Evolutionary conservation across 1,139 yeast species (phyloP), one percentile per base, ranked within the genome.

Genomic region (Nakaseomyces sp.): DNA sequence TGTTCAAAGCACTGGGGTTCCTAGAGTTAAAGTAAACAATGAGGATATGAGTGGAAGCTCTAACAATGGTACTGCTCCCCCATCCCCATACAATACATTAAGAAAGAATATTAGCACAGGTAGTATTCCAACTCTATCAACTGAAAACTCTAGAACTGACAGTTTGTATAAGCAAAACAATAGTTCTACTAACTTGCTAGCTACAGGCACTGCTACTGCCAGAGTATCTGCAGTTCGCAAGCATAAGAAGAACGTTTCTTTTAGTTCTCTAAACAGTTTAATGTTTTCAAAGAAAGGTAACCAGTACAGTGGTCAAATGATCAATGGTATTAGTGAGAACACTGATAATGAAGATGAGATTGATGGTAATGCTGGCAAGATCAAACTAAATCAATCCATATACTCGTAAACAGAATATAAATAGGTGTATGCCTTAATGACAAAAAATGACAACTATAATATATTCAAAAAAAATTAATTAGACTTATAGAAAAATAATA

Each of bases 211-310:
- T 4, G 29, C 29, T 9, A 43, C 54, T 6, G 32, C 51, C 13
- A 56, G 58, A 40, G 51, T 54, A 5, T 60, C 56, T 36, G 55
- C 58, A 8, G 47, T 55, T 5, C 50, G 63, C 40, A 61, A 56
- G 37, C 67, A 63, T 43, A 60, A 58, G 40, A 61, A 61, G 43
- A 61, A 58, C 32, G 62, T 60, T 2, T 63, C 66, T 0, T 57
- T 62, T 41, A 57, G 61, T 35, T 65, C 69, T 4, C 50, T 60
- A 45, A 72, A 62, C 44, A 65, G 58, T 46, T 50, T 59, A 28
- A 54, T 60, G 55, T 59, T 61, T 41, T 57, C 64, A 2, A 61
- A 60, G 44, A 58, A 59, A 44, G 56, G 48, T 32, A 49, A 49
- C 39, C 10, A 43, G 17, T 22, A 18, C 41, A 4, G 47, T 45